Conservation (phyloP, 177 flowering plant species). For the Vitis hybrid region DNA sequence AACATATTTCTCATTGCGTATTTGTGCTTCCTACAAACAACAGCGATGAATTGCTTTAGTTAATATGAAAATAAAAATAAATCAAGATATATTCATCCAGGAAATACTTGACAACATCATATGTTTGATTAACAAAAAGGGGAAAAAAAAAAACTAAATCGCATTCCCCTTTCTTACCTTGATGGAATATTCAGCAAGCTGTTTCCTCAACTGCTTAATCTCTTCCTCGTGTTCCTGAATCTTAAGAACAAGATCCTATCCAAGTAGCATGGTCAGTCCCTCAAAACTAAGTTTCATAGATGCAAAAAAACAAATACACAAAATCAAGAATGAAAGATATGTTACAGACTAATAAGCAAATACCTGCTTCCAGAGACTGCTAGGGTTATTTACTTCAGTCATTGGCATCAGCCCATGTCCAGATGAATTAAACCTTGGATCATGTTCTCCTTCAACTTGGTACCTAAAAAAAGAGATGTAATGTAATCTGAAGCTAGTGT, state of each 20-base stretch:
- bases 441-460: slow-evolving; percentile 56
- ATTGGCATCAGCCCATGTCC: slow-evolving; percentile 60
- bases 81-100: slow-evolving; percentile 8
- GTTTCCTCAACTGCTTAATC: slow-evolving; percentile 67
- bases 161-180: slow-evolving; percentile 43
- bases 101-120: not conserved
- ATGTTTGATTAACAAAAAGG: not conserved
- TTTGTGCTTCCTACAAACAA: slow-evolving; percentile 74
- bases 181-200: slow-evolving; percentile 78
- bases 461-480: slow-evolving; percentile 38
- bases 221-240: slow-evolving; percentile 84
- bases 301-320: not conserved
- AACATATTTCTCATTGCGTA: slow-evolving; percentile 79
- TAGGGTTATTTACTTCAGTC: slow-evolving; percentile 52
- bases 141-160: not conserved
- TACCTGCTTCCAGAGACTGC: slow-evolving; percentile 76
- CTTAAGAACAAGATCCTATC: slow-evolving; percentile 65
- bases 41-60: slow-evolving; percentile 4
- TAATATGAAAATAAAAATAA: slow-evolving; percentile 4
- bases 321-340: not conserved
- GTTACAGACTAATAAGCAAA: not conserved
- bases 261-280: not conserved
- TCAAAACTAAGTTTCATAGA: not conserved
- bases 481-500: not conserved
- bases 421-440: slow-evolving; percentile 39